Evolutionary conservation across 768 basidiomycete species (phyloP), one percentile per base, ranked within the genome.

Genomic region (Mycena haematopus): DNA sequence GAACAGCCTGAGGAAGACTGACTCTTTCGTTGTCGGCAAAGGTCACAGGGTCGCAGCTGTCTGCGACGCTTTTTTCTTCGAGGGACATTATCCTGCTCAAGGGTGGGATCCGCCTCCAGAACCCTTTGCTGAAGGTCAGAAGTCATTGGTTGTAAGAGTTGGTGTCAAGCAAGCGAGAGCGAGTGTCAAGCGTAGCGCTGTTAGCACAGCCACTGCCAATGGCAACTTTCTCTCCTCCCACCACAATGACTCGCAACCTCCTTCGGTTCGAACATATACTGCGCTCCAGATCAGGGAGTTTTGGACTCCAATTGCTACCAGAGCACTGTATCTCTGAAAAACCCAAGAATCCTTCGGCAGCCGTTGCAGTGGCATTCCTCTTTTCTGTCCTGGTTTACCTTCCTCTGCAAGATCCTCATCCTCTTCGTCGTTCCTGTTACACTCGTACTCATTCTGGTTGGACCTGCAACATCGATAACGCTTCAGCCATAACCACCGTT

Each of bases 281-380:
- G 36, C 62, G 56, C 27, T 53, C 51, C 22, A 63, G 62, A 53
- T 47, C 45, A 7, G 49, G 51, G 42, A 58, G 56, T 21, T 63
- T 58, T 35, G 51, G 52, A 9, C 44, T 21, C 27, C 11, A 33
- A 10, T 33, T 17, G 10, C 42, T 50, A 17, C 17, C 42, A 19
- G 11, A 45, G 19, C 29, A 22, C 36, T 13, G 25, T 21, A 11
- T 6, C 21, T 19, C 25, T 22, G 45, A 38, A 31, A 47, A 58
- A 31, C n/a, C 33, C 42, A 51, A 35, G 15, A 54, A 40, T 47
- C 36, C 36, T 36, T 13, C 15, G 10, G 19, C 21, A 15, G 9
- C 29, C 29, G 9, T 31, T 9, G 29, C 4, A 31, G 21, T 40
- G 31, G 33, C 25, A 24, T 17, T 53, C 35, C 1, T 24, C 2